Evolutionary conservation across 495 filamentous ascomycete species (phyloP), one percentile per base, ranked within the genome.

Genomic region (Podospora bellae-mahoneyi): DNA sequence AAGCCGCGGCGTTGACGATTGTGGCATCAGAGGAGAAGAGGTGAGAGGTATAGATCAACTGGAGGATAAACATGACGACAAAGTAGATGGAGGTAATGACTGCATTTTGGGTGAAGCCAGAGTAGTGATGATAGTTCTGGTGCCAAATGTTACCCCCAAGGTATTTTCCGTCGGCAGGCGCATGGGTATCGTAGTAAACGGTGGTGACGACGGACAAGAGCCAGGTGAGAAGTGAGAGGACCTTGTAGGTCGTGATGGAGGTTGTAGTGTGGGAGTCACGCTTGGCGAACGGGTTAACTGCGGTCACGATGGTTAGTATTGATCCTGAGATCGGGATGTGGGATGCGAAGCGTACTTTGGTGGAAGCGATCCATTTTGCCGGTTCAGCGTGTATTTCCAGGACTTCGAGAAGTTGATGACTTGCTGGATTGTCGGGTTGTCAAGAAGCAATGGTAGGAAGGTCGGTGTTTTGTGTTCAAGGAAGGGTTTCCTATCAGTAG

Each of bases 81-180:
- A 90, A 96, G 82, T 92, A 97, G 68, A 95, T 83, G 44, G 83
- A 85, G 15, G 88, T 87, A 68, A 95, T 87, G 70, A 89, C 77
- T 10, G 83, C 78, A 77, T 90, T 92, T 77, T 91, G 81, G 20
- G 90, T 87, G 78, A 96, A 97, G 0, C 90, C 88, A 1, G 92
- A 93, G 56, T 78, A 78, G 69, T 88, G 85, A 56, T 76, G 77
- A 66, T 81, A 77, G 72, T 90, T 92, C 73, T 92, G 87, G 53
- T 85, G 84, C 90, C 90, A 93, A 70, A 93, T 89, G 59, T 78
- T 83, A 26, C 75, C 73, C 64, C 84, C 81, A 59, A 80, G 73
- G 71, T 86, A 79, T 69, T 83, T 78, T 58, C 84, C 85, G 73
- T 91, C 89, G 39, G 84, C 73, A 0, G 91, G 91, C 20, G 79